These are phyloP conservation scores for Diaporthe nobilis DNA, from an alignment of 2,329 filamentous ascomycete species.

Conservation along the genomic window DNA sequence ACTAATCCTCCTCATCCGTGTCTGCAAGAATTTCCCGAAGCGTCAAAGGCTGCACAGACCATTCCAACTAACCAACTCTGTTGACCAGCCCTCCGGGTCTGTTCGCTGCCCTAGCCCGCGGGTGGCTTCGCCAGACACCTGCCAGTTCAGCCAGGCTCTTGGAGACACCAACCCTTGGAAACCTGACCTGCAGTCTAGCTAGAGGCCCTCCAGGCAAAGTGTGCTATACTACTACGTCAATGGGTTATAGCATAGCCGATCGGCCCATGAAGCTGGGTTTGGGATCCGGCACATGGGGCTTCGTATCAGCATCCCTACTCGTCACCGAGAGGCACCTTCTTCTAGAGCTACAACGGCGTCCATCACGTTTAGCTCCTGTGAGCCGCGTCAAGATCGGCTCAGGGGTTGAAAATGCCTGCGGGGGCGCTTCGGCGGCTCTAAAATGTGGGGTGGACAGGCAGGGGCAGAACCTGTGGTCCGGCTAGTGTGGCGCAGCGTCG, in stretches of 20 bases:
- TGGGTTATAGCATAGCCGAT: neutral
- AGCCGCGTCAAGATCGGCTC: slow-evolving; percentile 41
- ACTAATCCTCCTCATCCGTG: neutral
- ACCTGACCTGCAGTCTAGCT: neutral
- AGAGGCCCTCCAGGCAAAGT: neutral
- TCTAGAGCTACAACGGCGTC: neutral
- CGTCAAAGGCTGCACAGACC: slow-evolving; percentile 26
- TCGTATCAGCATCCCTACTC: slow-evolving; percentile 21
- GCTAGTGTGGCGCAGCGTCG: slow-evolving; percentile 38
- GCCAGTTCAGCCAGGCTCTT: neutral
- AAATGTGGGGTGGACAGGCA: slow-evolving; percentile 37
- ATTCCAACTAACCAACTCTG: slow-evolving; percentile 3
- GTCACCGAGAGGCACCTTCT: slow-evolving; percentile 22
- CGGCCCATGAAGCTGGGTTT: neutral
- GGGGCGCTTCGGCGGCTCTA: slow-evolving; percentile 41
- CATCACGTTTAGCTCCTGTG: slow-evolving; percentile 14
- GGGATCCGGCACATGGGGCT: neutral
- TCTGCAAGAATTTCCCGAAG: slow-evolving; percentile 35
- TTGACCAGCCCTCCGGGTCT: slow-evolving; percentile 11
- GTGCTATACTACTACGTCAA: neutral
- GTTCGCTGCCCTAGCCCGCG: slow-evolving; percentile 16
- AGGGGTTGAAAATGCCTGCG: slow-evolving; percentile 35
- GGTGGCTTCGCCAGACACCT: slow-evolving; percentile 21
- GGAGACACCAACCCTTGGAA: neutral
- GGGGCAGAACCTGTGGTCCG: slow-evolving; percentile 9